Conservation (phyloP, 495 filamentous ascomycete genomes). For the Trichocladium antarcticum region DNA sequence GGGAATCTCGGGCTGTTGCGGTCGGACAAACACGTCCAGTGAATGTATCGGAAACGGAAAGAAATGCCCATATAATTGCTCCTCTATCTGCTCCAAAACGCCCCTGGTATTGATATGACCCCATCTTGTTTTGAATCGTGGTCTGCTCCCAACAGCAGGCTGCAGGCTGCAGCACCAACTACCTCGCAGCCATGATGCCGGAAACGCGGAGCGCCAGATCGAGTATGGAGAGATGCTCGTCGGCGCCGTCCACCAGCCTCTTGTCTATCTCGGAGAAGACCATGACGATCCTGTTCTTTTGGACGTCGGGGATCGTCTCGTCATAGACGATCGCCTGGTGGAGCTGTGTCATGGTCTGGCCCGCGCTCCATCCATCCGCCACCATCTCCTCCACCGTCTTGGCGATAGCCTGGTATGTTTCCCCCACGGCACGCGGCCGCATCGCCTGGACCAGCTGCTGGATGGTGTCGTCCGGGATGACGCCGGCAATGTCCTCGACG, state of each 20-base stretch:
- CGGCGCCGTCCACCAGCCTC: constrained; percentile 89
- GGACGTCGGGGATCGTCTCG: constrained; percentile 65
- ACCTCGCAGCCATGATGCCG: constrained; percentile 50
- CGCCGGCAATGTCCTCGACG: constrained; percentile 92
- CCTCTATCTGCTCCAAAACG: constrained; percentile 9
- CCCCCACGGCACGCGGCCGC: constrained; percentile 53
- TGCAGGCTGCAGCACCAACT: background rate
- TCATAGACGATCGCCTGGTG: constrained; percentile 76
- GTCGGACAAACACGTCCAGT: constrained; percentile 10
- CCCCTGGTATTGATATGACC: constrained; percentile 8
- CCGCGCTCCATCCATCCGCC: constrained; percentile 97
- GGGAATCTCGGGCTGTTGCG: constrained; percentile 36
- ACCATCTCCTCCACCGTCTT: constrained; percentile 78
- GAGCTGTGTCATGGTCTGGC: constrained; percentile 71
- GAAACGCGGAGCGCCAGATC: constrained; percentile 75
- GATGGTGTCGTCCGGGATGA: constrained; percentile 68
- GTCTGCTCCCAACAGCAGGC: background rate
- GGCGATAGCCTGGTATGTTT: constrained; percentile 61
- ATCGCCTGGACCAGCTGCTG: constrained; percentile 62
- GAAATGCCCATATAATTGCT: background rate
- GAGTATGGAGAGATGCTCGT: constrained; percentile 84
- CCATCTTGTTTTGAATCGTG: background rate
- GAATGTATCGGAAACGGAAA: constrained; percentile 2
- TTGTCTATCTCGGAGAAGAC: constrained; percentile 91
- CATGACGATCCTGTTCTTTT: constrained; percentile 84